Evolutionary conservation across 2,329 filamentous ascomycete genomes (phyloP).

Genomic region (Cadophora malorum): DNA sequence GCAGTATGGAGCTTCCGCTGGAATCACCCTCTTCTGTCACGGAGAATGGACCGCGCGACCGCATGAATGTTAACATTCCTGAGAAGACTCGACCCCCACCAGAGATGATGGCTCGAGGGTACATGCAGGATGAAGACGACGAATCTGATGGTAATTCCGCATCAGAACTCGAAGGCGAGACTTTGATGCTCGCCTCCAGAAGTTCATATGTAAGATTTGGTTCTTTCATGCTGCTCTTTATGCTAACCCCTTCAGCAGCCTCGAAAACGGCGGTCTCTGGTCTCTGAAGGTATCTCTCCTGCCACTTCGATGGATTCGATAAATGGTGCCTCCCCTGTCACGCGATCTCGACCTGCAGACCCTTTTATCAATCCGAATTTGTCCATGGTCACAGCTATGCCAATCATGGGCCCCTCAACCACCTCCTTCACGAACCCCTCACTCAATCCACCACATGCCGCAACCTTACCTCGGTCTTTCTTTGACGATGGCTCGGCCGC

Average conservation of each 20-base stretch:
- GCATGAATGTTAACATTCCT: slow-evolving; percentile 86
- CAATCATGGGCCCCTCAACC: slow-evolving; percentile 42
- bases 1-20: slow-evolving; percentile 90
- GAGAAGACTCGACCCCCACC: slow-evolving; percentile 89
- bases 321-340: slow-evolving; percentile 68
- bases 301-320: slow-evolving; percentile 93
- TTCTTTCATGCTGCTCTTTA: slow-evolving; percentile 15
- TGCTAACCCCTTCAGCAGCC: slow-evolving; percentile 51
- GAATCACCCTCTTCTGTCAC: slow-evolving; percentile 83
- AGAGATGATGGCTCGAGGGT: slow-evolving; percentile 87
- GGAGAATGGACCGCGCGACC: slow-evolving; percentile 86
- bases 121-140: slow-evolving; percentile 84
- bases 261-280: slow-evolving; percentile 65
- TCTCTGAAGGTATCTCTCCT: slow-evolving; percentile 75
- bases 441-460: slow-evolving; percentile 45
- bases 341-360: slow-evolving; percentile 61
- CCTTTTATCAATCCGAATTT: slow-evolving; percentile 57
- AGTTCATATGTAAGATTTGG: slow-evolving; percentile 67
- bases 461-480: slow-evolving; percentile 78
- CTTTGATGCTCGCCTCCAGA: slow-evolving; percentile 71
- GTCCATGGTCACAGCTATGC: slow-evolving; percentile 56
- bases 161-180: slow-evolving; percentile 82
- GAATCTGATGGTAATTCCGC: slow-evolving; percentile 86
- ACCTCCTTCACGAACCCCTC: slow-evolving; percentile 65
- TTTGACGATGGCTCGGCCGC: slow-evolving; percentile 87